Evolutionary conservation across 2,329 filamentous ascomycete species (phyloP).

Genomic region (Aspergillus nomiae): DNA sequence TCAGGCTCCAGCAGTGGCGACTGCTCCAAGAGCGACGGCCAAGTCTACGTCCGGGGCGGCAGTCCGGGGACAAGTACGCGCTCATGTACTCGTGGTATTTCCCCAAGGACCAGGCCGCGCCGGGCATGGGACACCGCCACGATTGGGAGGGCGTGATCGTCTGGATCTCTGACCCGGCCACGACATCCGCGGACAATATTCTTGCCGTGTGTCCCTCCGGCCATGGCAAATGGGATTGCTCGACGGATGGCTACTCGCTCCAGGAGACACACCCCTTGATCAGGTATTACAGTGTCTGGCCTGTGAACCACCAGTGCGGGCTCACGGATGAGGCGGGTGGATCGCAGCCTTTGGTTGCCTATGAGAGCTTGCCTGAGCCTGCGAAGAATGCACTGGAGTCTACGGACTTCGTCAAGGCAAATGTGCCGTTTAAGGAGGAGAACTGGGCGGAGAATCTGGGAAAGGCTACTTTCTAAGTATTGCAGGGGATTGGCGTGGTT

Average conservation of each 20-base stretch:
- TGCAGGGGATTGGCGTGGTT: background rate
- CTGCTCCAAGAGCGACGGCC: conserved; percentile 38
- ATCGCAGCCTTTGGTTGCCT: conserved; percentile 51
- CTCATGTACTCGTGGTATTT: conserved; percentile 59
- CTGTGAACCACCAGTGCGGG: conserved; percentile 51
- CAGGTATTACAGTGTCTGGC: conserved; percentile 52
- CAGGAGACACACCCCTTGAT: conserved; percentile 49
- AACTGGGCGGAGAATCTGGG: conserved; percentile 51
- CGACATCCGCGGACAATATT: conserved; percentile 42
- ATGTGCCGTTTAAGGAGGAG: conserved; percentile 51
- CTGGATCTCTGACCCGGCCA: conserved; percentile 48
- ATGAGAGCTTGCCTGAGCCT: conserved; percentile 50
- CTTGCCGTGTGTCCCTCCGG: conserved; percentile 56
- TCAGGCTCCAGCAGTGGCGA: conserved; percentile 45
- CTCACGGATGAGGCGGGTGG: conserved; percentile 45
- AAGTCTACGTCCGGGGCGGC: conserved; percentile 53
- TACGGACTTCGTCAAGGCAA: conserved; percentile 51
- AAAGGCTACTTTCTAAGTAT: conserved; percentile 34
- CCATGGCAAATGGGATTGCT: conserved; percentile 53
- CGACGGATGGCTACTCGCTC: conserved; percentile 43
- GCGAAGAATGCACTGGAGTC: conserved; percentile 47
- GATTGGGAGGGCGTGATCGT: conserved; percentile 60
- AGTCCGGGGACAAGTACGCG: conserved; percentile 47
- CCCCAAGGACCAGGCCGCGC: conserved; percentile 50
- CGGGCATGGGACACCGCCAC: conserved; percentile 54